Evolutionary conservation across 257 asterid species (phyloP), one percentile per base, ranked within the genome.

Genomic region (Hygrophila difformis): DNA sequence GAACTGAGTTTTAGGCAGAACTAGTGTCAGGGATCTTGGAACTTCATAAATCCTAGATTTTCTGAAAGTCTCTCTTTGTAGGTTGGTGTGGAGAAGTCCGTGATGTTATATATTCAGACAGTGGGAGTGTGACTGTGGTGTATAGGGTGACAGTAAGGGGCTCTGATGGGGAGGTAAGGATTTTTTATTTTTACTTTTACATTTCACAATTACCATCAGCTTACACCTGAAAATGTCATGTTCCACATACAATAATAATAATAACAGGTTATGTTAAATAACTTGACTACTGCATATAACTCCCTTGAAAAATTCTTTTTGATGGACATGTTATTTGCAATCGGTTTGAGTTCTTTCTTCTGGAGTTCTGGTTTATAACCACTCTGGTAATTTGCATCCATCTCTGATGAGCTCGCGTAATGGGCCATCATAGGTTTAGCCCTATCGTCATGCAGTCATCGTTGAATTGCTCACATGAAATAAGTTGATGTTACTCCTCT

Each of bases 41-140:
- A 5, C 26, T 33, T 15, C 39, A 14, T n/a, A 12, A n/a, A 20
- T 47, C 47, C 29, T 18, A 46, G 38, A 53, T 14, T 64, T 23
- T 51, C 16, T 41, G 14, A 39, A 15, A 12, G 10, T 36, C 8
- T 15, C 23, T 41, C 56, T 35, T 33, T 68, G 58, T 64, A 88
- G 97, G 97, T 54, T 88, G 97, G 95, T 88, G 97, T 60, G 97
- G 97, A 47, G 97, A 88, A 73, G 76, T 88, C 43, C 87, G 97
- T 9, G 93, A 88, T 70, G 92, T 88, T 60, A 81, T 81, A 19
- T 88, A 78, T 63, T 71, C 97, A 16, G 97, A 81, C 48, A 88
- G 75, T 55, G 93, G 87, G 63, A 81, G 78, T 53, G 95, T 88
- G 56, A 84, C 95, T 14, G 97, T 88, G 57, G 95, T 88, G 47